phyloP scores from a whole-genome alignment of 345 rosid genomes.

The Zanthoxylum bungeanum region DNA sequence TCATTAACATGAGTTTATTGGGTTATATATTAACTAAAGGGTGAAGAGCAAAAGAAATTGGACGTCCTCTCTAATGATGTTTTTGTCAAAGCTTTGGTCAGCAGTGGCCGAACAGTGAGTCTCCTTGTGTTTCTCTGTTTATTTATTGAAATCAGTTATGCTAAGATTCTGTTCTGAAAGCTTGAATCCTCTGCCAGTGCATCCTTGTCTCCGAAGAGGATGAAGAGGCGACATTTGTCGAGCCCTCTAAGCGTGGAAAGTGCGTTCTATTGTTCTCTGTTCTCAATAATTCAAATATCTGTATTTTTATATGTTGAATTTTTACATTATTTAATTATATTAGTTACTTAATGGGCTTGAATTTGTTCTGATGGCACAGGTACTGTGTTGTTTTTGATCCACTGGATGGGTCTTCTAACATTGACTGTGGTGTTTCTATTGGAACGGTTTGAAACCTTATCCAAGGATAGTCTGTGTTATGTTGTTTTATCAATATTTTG shows the following conservation, averaged over 20 bases:
- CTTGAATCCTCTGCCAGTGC: slow-evolving; percentile 45
- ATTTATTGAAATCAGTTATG: background rate
- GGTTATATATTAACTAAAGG: slow-evolving; percentile 38
- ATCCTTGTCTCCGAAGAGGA: slow-evolving; percentile 98
- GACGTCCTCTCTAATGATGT: slow-evolving; percentile 97
- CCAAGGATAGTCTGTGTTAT: background rate
- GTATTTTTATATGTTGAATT: background rate
- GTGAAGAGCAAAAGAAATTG: slow-evolving; percentile 97
- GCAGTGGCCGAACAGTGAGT: slow-evolving; percentile 97
- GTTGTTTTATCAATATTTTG: background rate
- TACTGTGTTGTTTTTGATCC: slow-evolving; percentile 98
- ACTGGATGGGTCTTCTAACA: slow-evolving; percentile 96
- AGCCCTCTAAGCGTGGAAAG: slow-evolving; percentile 76
- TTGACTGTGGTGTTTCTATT: slow-evolving; percentile 95
- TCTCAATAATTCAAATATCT: slow-evolving; percentile 1
- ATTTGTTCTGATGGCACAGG: slow-evolving; percentile 32
- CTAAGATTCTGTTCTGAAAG: slow-evolving; percentile 6
- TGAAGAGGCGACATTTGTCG: slow-evolving; percentile 90
- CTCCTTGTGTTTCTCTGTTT: slow-evolving; percentile 18
- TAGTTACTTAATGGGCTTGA: background rate
- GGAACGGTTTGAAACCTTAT: slow-evolving; percentile 65
- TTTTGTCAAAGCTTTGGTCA: slow-evolving; percentile 83
- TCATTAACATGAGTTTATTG: background rate
- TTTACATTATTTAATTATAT: background rate
- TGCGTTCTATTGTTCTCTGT: slow-evolving; percentile 22